Conservation (phyloP, 352 stramenopile genomes). For the Phytophthora nicotianae region DNA sequence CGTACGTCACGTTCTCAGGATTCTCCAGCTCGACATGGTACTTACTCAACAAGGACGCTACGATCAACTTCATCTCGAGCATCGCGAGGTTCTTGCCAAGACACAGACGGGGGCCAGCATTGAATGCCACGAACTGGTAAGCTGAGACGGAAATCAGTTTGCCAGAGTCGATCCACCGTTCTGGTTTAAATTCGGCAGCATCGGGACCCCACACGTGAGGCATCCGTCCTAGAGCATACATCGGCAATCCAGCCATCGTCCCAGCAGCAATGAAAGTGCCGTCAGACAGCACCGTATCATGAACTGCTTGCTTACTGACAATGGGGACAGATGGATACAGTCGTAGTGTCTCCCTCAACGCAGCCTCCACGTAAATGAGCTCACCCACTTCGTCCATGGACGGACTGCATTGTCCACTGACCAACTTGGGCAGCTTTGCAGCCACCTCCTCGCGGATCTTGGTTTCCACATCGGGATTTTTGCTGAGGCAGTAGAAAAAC, state of each 20-base stretch:
- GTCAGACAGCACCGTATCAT: conserved; percentile 45
- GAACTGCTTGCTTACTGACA: conserved; percentile 33
- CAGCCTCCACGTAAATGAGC: conserved; percentile 54
- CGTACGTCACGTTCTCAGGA: conserved; percentile 52
- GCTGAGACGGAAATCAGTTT: conserved; percentile 43
- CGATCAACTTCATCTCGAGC: conserved; percentile 83
- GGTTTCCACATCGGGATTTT: conserved; percentile 48
- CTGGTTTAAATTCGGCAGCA: conserved; percentile 59
- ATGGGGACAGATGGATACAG: conserved; percentile 69
- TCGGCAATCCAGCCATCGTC: conserved; percentile 39
- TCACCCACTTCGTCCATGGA: conserved; percentile 51
- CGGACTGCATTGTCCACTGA: conserved; percentile 22
- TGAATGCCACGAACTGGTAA: conserved; percentile 78
- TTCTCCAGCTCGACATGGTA: conserved; percentile 55
- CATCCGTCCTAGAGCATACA: conserved; percentile 65
- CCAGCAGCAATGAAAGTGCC: conserved; percentile 57
- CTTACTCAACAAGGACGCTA: conserved; percentile 57
- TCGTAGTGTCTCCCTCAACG: conserved; percentile 64
- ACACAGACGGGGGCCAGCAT: conserved; percentile 69
- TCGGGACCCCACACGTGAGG: conserved; percentile 67
- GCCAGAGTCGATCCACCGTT: conserved; percentile 63
- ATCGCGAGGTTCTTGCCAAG: conserved; percentile 80
- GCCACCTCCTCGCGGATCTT: conserved; percentile 56
- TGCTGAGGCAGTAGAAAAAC: conserved; percentile 69
- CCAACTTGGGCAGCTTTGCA: conserved; percentile 29